Evolutionary conservation across 495 filamentous ascomycete species (phyloP), one percentile per base, ranked within the genome.

Genomic region (Aspergillus diversus): DNA sequence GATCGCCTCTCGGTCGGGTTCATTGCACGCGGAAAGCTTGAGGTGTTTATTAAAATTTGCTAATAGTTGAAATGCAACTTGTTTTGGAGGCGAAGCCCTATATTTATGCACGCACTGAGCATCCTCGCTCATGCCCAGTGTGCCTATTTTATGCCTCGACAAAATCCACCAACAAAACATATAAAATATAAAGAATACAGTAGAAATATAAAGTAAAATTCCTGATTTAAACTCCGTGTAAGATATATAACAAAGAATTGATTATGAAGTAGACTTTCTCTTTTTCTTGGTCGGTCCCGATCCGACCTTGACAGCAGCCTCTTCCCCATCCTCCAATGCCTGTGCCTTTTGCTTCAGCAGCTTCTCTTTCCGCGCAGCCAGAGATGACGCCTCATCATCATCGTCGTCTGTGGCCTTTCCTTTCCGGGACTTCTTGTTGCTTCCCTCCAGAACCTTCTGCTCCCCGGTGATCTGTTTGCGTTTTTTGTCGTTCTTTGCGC

Each of bases 401-500:
- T 83, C 77, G 65, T 81, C 72, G 17, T 79, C 77, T 31, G 72
- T 69, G 31, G 76, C 68, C 69, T 81, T 78, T 59, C 71, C 63
- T 72, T 80, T 80, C 69, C 80, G 78, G 21, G 72, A 82, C 60
- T 86, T 85, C 77, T 89, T 89, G 58, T 82, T 77, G 60, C 53
- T 27, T 33, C 76, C 76, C 43, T 85, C 80, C 55, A 87, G 79
- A 64, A 83, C 78, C 77, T 85, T 83, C 66, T 87, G 83, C 6
- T 85, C 75, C 34, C 86, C 86, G 71, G 63, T 59, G 74, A 58
- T 73, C 82, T 67, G 73, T 71, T 83, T 83, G 67, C 89, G 83
- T 83, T 92, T 92, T 84, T 88, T 91, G 61, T 79, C 76, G 69
- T 80, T 80, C 71, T 86, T 85, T 31, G 74, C 73, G 51, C 78